Percentiles rank a stretch among this genome's conserved stretches.
Evolutionary conservation across 371 early-diverging fungal species (phyloP).

Genomic region (Mucor piriformis): DNA sequence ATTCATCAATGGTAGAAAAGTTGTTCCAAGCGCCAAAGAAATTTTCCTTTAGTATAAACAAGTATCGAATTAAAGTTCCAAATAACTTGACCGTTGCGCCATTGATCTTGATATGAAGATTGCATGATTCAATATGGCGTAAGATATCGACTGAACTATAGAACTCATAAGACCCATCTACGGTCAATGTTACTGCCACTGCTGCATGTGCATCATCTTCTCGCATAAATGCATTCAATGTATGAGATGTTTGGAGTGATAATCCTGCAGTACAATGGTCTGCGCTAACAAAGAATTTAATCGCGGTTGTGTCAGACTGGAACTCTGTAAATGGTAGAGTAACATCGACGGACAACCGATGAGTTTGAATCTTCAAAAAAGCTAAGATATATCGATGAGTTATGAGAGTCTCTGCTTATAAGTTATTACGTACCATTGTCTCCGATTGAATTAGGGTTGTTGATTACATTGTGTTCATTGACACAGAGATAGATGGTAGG

Average conservation of each 20-base stretch:
- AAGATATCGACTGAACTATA: constrained; percentile 58
- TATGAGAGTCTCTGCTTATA: background rate
- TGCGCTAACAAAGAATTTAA: constrained; percentile 64
- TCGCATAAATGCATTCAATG: constrained; percentile 69
- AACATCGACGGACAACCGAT: constrained; percentile 46
- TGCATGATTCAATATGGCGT: constrained; percentile 64
- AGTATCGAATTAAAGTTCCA: constrained; percentile 73
- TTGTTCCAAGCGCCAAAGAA: constrained; percentile 74
- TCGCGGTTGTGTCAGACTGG: constrained; percentile 59
- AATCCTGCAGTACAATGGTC: constrained; percentile 55
- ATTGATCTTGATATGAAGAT: constrained; percentile 66
- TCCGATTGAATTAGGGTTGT: constrained; percentile 70
- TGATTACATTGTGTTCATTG: constrained; percentile 85
- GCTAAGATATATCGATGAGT: constrained; percentile 42
- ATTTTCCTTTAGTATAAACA: constrained; percentile 78
- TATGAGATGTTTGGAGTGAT: constrained; percentile 71
- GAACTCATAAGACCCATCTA: constrained; percentile 70
- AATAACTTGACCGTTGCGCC: constrained; percentile 66
- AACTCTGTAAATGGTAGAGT: constrained; percentile 64
- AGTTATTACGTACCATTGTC: constrained; percentile 74
- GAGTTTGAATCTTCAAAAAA: constrained; percentile 59
- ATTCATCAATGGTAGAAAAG: constrained; percentile 78
- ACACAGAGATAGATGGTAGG: constrained; percentile 69
- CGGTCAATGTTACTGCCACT: constrained; percentile 44
- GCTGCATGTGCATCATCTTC: constrained; percentile 64